Base-by-base conservation (phyloP, 176 grass and related monocot genomes). In the Aegilops umbellulata region DNA sequence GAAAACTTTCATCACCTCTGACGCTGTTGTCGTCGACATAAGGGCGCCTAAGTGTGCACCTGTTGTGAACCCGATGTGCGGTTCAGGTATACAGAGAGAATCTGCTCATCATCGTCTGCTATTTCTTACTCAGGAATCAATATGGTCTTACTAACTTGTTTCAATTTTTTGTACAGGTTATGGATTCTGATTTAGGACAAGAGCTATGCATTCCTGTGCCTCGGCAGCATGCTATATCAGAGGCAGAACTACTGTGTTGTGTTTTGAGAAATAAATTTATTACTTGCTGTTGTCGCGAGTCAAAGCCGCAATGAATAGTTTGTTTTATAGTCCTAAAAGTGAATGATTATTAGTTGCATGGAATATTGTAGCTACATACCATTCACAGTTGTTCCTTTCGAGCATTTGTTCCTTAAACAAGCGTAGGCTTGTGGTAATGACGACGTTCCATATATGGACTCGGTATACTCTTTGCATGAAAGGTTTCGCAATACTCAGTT, bases 101-200 rank as follows among this genome's bases (percentile, higher is more conserved):
- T 60, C 23, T 51, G 53, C 11, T 60, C 35, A 17, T 67, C 10
- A 17, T 26, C 4, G 4, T 66, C 0, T 38, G 25, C 17, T 35
- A 51, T 63, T 42, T 22, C 30, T 15, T 63, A 5, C 38, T 19
- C 22, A 78, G 55, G 20, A 85, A 72, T 42, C 41, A 2, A 24
- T 8, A 46, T 35, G 31, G 38, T 12, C 30, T 64, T 65, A 19
- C 23, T 36, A 76, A 76, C 17, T 42, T 17, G 9, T 53, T 29
- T 34, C 26, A 8, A 10, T 84, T 12, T 46, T 23, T 4, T 38
- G 17, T 62, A 16, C 85, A 97, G 92, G 94, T 69, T 94, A 87
- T 47, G 94, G 94, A 1, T 97, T 92, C 87, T 97, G 79, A 61
- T 55, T 74, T 58, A 35, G 32, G 15, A 15, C 23, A 47, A 14